Base-by-base conservation (phyloP, 2,329 filamentous ascomycete species). In the Pestalotiopsis fici region DNA sequence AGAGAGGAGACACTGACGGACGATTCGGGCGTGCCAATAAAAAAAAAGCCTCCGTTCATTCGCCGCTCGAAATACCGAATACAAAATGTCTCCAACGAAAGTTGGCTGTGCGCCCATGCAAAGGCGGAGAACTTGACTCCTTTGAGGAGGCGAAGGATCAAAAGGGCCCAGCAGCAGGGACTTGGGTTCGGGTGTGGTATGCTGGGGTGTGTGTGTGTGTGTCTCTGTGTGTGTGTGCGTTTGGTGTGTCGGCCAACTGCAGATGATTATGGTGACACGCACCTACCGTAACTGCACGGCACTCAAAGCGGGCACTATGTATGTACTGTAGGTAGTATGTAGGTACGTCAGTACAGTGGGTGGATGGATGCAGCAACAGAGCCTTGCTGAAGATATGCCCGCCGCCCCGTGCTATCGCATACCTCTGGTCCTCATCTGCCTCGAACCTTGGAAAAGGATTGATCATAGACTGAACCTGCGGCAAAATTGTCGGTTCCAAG, bases 41-140 rank as follows among this genome's bases (percentile, higher is more conserved):
- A 11, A 21, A 25, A 25, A 60, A 27, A 21, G 27, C 31, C 4
- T 57, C 6, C 21, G 57, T 37, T 60, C 57, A 60, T 37, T 31
- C 28, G 57, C 28, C 27, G 23, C 31, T 31, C 31, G 57, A 60
- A 37, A 60, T 31, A 60, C 28, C 7, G 43, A 50, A 50, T 50
- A 50, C 43, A 50, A 21, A 50, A n/a, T 50, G 43, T 50, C 43
- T 50, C 43, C 43, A 21, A 15, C 21, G 23, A 60, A 21, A 37
- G 7, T 60, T 60, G n/a, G 27, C 28, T 60, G 27, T 21, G 31
- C 18, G 57, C 57, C n/a, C 57, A 60, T 60, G 57, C 57, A 37
- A n/a, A 35, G 57, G 57, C 57, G 57, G 57, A 60, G 57, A 60
- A 60, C 18, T 27, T 60, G 27, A 31, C 57, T 31, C 57, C 57